Conservation (phyloP, 2,329 filamentous ascomycete species). For the Plenodomus lindquistii region DNA sequence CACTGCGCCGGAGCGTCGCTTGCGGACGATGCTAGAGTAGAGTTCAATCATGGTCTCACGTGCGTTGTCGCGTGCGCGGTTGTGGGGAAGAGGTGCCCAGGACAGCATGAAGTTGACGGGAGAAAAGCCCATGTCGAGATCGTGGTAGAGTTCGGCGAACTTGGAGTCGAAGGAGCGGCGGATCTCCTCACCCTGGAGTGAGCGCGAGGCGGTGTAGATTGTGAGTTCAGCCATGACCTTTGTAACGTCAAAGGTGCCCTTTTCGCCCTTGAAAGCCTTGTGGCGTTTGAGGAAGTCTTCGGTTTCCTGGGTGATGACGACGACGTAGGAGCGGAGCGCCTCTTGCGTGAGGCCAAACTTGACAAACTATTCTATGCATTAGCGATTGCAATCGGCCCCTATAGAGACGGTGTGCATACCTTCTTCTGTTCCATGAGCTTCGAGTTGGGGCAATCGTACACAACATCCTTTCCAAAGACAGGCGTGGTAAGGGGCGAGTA, state of each 20-base stretch:
- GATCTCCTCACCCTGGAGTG: conserved; percentile 82
- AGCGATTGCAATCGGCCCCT: background rate
- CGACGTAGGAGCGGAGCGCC: conserved; percentile 75
- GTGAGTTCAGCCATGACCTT: conserved; percentile 83
- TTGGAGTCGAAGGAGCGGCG: conserved; percentile 78
- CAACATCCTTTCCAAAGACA: conserved; percentile 81
- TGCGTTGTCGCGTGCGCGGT: conserved; percentile 77
- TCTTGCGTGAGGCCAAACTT: conserved; percentile 78
- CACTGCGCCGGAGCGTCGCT: conserved; percentile 62
- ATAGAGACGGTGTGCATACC: conserved; percentile 52
- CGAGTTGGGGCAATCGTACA: conserved; percentile 87
- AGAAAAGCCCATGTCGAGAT: conserved; percentile 87
- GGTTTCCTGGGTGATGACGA: conserved; percentile 76
- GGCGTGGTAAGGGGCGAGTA: conserved; percentile 75
- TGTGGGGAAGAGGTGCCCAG: conserved; percentile 88
- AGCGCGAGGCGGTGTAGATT: conserved; percentile 85
- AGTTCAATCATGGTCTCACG: conserved; percentile 79
- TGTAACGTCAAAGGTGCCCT: conserved; percentile 72
- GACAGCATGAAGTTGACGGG: conserved; percentile 89
- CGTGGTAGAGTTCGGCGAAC: conserved; percentile 82
- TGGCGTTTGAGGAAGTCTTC: conserved; percentile 71
- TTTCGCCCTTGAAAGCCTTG: conserved; percentile 67
- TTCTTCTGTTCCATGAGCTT: conserved; percentile 98
- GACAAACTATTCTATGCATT: conserved; percentile 63
- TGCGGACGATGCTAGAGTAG: conserved; percentile 80